Conservation (phyloP, 805 yeast species). For the Ogataea henricii region DNA sequence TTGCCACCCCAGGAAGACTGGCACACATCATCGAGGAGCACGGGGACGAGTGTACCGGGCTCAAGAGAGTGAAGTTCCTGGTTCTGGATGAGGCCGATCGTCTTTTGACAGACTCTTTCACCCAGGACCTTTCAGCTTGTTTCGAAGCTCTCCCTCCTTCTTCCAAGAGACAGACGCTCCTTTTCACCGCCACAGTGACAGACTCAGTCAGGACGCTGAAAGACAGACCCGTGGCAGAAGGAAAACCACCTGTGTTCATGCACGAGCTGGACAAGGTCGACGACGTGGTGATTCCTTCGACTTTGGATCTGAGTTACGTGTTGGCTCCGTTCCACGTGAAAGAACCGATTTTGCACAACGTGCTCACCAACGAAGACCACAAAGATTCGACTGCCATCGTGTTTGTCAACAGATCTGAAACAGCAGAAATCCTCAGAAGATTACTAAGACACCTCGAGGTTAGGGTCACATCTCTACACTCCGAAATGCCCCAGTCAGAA, state of each 20-base stretch:
- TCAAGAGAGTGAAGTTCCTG: slow-evolving; percentile 74
- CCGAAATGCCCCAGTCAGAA: slow-evolving; percentile 92
- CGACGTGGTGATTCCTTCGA: slow-evolving; percentile 77
- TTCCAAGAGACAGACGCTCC: slow-evolving; percentile 75
- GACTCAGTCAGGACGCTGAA: slow-evolving; percentile 84
- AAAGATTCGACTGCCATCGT: slow-evolving; percentile 73
- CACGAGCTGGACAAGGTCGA: slow-evolving; percentile 78
- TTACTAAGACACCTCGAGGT: slow-evolving; percentile 72
- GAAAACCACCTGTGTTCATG: slow-evolving; percentile 60
- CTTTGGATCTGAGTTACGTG: slow-evolving; percentile 64
- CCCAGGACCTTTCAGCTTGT: slow-evolving; percentile 74
- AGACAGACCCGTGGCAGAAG: slow-evolving; percentile 57
- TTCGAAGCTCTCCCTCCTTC: slow-evolving; percentile 71
- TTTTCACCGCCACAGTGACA: slow-evolving; percentile 95
- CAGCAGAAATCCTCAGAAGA: slow-evolving; percentile 86
- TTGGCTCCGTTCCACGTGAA: slow-evolving; percentile 86
- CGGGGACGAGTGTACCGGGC: slow-evolving; percentile 79
- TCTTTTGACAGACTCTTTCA: slow-evolving; percentile 78
- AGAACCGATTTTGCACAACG: slow-evolving; percentile 79
- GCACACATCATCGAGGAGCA: slow-evolving; percentile 90
- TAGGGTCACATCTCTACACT: slow-evolving; percentile 86
- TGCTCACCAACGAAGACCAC: slow-evolving; percentile 64
- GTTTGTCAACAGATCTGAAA: slow-evolving; percentile 86
- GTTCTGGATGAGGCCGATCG: slow-evolving; percentile 98
- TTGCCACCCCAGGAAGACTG: slow-evolving; percentile 96